Evolutionary conservation across 768 basidiomycete genomes (phyloP).

Genomic region (Tremella mesenterica): DNA sequence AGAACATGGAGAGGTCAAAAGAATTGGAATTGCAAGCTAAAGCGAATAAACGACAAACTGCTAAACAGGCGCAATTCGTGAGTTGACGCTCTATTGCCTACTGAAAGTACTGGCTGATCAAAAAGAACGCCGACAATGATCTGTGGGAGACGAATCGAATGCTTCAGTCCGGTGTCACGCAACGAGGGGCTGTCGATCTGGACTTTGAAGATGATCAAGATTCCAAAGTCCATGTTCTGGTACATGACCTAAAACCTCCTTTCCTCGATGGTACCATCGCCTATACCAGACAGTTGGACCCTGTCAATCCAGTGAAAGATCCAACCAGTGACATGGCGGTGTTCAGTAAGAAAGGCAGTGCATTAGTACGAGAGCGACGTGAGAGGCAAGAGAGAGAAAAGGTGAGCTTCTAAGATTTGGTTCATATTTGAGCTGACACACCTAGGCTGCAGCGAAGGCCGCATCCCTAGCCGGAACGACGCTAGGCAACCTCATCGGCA

Average conservation of each 20-base stretch:
- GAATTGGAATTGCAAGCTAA: conserved; percentile 43
- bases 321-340: conserved; percentile 87
- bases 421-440: neutral
- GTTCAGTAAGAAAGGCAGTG: conserved; percentile 94
- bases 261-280: conserved; percentile 95
- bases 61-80: conserved; percentile 92
- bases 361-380: conserved; percentile 85
- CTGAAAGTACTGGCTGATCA: conserved; percentile 10
- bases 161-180: conserved; percentile 88
- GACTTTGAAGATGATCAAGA: conserved; percentile 96
- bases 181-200: conserved; percentile 73
- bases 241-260: conserved; percentile 93
- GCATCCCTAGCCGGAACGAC: conserved; percentile 84
- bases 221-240: conserved; percentile 84
- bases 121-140: conserved; percentile 92
- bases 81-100: conserved; percentile 37
- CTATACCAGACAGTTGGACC: conserved; percentile 92
- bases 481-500: conserved; percentile 96
- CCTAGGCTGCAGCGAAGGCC: conserved; percentile 84
- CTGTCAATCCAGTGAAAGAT: conserved; percentile 93
- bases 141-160: conserved; percentile 98
- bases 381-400: conserved; percentile 84
- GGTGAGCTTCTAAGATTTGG: conserved; percentile 1
- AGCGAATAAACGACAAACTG: conserved; percentile 67
- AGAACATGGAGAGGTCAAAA: conserved; percentile 55